Evolutionary conservation across 805 yeast genomes (phyloP), one percentile per base, ranked within the genome.

Genomic region (Hanseniaspora clermontiae): DNA sequence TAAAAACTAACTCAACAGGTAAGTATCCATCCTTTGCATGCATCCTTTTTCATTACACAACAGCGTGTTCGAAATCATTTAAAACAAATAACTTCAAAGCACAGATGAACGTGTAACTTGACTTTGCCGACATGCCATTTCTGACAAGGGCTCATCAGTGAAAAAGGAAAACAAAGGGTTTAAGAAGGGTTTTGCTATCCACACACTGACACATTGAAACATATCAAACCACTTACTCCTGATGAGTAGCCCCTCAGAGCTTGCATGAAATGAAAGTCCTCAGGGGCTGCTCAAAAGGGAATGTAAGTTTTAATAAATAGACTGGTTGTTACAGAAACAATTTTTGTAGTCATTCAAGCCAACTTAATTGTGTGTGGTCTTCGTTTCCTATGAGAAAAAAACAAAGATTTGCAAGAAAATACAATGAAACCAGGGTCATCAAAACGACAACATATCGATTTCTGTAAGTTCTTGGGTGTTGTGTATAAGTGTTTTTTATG

Each of bases 141-240:
- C 36, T 32, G 36, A 9, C 12, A 32, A 31, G 36, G 36, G 12
- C 12, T 32, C n/a, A 42, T 14, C 31, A 24, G 45, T 10, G 29
- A 42, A 42, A 31, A 29, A 40, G 32, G 42, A 31, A 49, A 56
- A 42, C 48, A 43, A 39, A 49, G 31, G 51, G 20, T 9, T 40
- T 6, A 7, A 34, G 32, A 63, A 27, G 14, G 11, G 11, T 32
- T 8, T 55, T 43, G 19, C n/a, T 56, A 56, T 68, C 61, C 62
- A 70, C 71, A 66, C 68, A 68, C 59, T 61, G 71, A 68, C 71
- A 68, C 71, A 68, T 68, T 64, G 50, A 34, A 51, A 47, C 39
- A 47, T 43, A 56, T 56, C 55, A 53, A 36, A 50, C 51, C 53
- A 56, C 55, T 47, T 14, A 37, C 45, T 42, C 31, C n/a, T 24